Conservation (phyloP, 441 rosid genomes). For the Macaranga tanarius region DNA sequence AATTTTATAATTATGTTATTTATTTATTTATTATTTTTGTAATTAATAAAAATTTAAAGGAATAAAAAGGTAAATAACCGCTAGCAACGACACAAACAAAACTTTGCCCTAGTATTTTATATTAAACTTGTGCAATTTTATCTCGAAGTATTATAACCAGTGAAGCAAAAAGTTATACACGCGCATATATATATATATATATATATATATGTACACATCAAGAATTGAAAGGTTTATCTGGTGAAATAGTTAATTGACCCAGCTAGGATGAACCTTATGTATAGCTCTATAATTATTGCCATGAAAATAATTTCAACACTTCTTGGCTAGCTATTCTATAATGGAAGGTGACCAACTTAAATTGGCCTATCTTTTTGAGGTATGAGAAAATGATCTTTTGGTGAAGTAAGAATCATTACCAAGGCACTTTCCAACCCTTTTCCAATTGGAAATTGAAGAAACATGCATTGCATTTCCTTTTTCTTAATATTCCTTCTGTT, state of each 20-base stretch:
- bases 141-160: too few species aligned
- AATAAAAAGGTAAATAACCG: too few species aligned
- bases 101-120: too few species aligned
- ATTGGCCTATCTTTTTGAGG: not conserved
- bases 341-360: not conserved
- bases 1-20: too few species aligned
- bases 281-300: conserved; percentile 16
- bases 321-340: not conserved
- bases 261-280: not conserved
- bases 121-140: too few species aligned
- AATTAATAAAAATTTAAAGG: too few species aligned
- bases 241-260: conserved; percentile 24
- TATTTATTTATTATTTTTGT: too few species aligned
- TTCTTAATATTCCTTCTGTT: not conserved
- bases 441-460: conserved; percentile 5
- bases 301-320: not conserved
- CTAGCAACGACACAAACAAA: too few species aligned
- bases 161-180: too few species aligned
- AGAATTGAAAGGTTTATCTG: conserved; percentile 21
- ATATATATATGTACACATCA: too few species aligned
- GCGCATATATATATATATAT: too few species aligned
- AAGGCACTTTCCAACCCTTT: not conserved
- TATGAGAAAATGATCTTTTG: not conserved
- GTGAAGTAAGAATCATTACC: conserved; percentile 3
- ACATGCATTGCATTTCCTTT: not conserved